Percentiles rank a stretch among this genome's conserved stretches.
Evolutionary conservation across 2,329 filamentous ascomycete species (phyloP).

Genomic region (Biscogniauxia sp.): DNA sequence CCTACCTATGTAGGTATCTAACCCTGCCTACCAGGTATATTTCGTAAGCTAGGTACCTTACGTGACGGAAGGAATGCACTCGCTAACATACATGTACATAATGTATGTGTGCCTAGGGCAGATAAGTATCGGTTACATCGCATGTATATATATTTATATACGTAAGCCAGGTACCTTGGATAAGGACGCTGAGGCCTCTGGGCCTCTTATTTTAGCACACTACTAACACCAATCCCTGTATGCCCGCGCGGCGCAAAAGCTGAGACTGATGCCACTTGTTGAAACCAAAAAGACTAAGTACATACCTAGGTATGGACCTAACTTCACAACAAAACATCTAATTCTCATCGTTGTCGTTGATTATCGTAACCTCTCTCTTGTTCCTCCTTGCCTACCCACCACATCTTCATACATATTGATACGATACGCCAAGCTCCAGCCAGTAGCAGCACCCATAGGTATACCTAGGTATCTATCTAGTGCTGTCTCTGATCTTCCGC

Average conservation of each 20-base stretch:
- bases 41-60: background rate
- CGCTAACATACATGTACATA: slow-evolving; percentile 3
- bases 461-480: no score
- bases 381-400: background rate
- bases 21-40: background rate
- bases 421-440: no score
- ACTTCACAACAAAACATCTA: background rate
- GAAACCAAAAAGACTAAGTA: background rate
- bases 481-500: no score
- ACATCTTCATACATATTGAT: no score
- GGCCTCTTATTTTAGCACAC: background rate
- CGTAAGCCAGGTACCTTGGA: background rate
- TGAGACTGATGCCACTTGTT: slow-evolving; percentile 22
- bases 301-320: background rate
- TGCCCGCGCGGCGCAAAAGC: slow-evolving; percentile 19
- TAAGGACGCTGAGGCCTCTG: no score
- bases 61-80: no score
- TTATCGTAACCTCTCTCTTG: background rate
- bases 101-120: background rate
- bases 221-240: slow-evolving; percentile 7
- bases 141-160: background rate
- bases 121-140: background rate
- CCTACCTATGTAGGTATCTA: no score
- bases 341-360: background rate
- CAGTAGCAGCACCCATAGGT: no score